Base-by-base conservation (phyloP, 441 rosid genomes). In the Biscutella laevigata region DNA sequence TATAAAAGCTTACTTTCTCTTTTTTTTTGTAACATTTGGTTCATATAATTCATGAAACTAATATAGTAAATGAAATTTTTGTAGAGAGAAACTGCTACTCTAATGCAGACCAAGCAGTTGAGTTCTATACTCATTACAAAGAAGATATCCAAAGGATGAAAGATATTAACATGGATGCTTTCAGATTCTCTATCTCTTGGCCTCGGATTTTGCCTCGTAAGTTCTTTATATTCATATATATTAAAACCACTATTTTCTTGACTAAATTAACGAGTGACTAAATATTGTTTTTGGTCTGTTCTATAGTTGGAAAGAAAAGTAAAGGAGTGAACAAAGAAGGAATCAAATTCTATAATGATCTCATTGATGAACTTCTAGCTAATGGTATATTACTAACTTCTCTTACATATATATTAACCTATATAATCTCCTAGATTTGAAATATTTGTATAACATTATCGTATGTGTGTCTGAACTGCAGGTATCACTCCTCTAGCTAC, bases 151-250 rank as follows among this genome's bases (percentile, higher is more conserved):
- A 35, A 2, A 44, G 73, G 46, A 70, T 81, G 76, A 78, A 76
- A 11, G 68, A 71, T 14, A 66, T 73, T 10, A 78, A 78, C 30
- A 64, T 75, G 60, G 77, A 76, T 69, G 76, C 76, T 26, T 71
- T 70, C 43, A 69, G 82, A 72, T 74, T 81, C 39, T 81, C 87
- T 53, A 72, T 78, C 51, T 77, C 83, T 1, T 80, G 87, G 87
- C 59, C 82, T 10, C 67, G 87, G 36, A 26, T 81, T 6, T 29
- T 76, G 2, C 87, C 87, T 21, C 30, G 82, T 74, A 74, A 68
- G 76, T 46, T 53, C 6, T 14, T 37, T n/a, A n/a, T 16, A 5
- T 6, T 39, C 33, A 13, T 34, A 55, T 10, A 30, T 13, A n/a
- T n/a, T n/a, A n/a, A 47, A 3, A 30, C 4, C 25, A 51, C 7